Conservation (phyloP, 1,284 basidiomycete species). For the Melampsora americana region DNA sequence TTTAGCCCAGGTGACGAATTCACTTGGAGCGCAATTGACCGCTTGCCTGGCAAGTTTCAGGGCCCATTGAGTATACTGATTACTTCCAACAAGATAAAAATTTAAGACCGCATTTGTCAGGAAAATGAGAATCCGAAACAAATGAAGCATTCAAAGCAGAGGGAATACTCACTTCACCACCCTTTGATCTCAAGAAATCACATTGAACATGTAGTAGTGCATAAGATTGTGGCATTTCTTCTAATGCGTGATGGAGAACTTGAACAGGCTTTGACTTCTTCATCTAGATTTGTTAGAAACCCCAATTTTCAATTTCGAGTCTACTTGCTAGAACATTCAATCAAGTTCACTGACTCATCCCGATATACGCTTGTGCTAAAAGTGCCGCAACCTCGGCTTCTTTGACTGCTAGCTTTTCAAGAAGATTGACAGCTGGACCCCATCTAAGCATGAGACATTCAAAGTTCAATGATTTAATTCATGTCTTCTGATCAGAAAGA, state of each 20-base stretch:
- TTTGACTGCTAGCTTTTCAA: conserved; percentile 78
- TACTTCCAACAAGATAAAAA: conserved; percentile 30
- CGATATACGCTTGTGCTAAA: conserved; percentile 84
- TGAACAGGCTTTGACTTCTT: conserved; percentile 97
- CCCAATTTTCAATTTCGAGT: background rate
- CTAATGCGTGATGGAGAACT: conserved; percentile 80
- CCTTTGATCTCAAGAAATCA: conserved; percentile 83
- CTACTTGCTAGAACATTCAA: background rate
- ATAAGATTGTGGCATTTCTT: conserved; percentile 82
- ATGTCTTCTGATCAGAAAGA: background rate
- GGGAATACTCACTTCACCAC: conserved; percentile 45
- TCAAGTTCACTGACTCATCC: conserved; percentile 75
- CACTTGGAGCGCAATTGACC: conserved; percentile 94
- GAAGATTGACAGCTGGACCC: conserved; percentile 85
- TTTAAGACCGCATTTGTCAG: background rate
- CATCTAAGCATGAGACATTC: conserved; percentile 35
- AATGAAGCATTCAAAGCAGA: too few species aligned
- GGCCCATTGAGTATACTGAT: conserved; percentile 68
- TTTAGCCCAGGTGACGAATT: conserved; percentile 98
- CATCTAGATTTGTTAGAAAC: conserved; percentile 62
- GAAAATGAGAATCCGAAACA: too few species aligned
- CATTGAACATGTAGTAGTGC: conserved; percentile 89
- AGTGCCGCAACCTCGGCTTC: conserved; percentile 89
- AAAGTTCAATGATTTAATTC: background rate
- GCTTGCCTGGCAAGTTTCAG: conserved; percentile 84